Percentiles rank a stretch among this genome's conserved stretches.
phyloP scores from a whole-genome alignment of 495 filamentous ascomycete genomes.

The Penicillium cataractarum region DNA sequence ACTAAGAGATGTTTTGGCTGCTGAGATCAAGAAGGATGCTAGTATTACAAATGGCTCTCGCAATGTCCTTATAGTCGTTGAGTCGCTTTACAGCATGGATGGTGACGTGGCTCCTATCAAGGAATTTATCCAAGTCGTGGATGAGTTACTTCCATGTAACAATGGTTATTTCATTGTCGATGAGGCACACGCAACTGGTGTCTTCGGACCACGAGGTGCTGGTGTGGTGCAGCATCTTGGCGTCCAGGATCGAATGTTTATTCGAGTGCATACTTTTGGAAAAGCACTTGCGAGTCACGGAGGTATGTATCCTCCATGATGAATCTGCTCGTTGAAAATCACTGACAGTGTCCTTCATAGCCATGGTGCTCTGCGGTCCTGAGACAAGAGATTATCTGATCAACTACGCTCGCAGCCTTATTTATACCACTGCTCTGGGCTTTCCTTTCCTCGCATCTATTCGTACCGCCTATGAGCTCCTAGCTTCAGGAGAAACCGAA shows the following conservation, averaged over 20 bases:
- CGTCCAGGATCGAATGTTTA: slow-evolving; percentile 67
- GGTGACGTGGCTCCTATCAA: slow-evolving; percentile 70
- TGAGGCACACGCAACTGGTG: slow-evolving; percentile 76
- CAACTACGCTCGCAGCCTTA: slow-evolving; percentile 53
- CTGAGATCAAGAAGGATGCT: slow-evolving; percentile 33
- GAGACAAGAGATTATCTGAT: slow-evolving; percentile 46
- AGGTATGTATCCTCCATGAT: slow-evolving; percentile 52
- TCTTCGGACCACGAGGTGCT: slow-evolving; percentile 63
- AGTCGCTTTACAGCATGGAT: slow-evolving; percentile 86
- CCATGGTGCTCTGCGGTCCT: slow-evolving; percentile 50
- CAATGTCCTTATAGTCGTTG: slow-evolving; percentile 67
- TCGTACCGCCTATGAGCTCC: slow-evolving; percentile 48
- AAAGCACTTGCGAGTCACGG: slow-evolving; percentile 75
- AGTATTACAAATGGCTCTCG: slow-evolving; percentile 35
- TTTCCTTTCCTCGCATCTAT: slow-evolving; percentile 55
- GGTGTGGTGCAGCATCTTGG: slow-evolving; percentile 70
- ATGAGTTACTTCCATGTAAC: slow-evolving; percentile 55
- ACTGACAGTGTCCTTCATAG: slow-evolving; percentile 16
- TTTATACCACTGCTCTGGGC: slow-evolving; percentile 52
- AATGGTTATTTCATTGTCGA: slow-evolving; percentile 77
- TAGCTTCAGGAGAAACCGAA: slow-evolving; percentile 43
- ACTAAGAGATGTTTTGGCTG: slow-evolving; percentile 45
- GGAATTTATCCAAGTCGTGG: slow-evolving; percentile 59
- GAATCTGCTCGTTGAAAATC: background rate
- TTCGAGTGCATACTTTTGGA: slow-evolving; percentile 75